Conservation (phyloP, 2,329 filamentous ascomycete species). For the Sporothrix brunneoviolacea region DNA sequence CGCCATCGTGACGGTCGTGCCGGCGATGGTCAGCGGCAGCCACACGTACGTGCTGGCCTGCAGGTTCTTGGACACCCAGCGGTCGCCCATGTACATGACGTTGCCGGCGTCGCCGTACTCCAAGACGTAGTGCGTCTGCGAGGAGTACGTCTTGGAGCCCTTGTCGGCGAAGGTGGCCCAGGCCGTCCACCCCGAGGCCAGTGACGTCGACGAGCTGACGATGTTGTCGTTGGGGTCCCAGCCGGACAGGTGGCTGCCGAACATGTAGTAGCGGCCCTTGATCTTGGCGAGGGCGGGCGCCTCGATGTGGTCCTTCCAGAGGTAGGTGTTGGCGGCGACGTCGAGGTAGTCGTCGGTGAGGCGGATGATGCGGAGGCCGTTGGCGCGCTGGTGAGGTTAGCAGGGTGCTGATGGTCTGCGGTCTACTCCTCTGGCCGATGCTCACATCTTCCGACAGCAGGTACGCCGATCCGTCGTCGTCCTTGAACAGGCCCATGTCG, state of each 20-base stretch:
- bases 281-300: constrained; percentile 47
- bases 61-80: constrained; percentile 46
- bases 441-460: constrained; percentile 56
- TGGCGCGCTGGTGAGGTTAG: constrained; percentile 14
- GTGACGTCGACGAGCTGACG: constrained; percentile 38
- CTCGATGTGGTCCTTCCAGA: constrained; percentile 37
- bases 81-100: constrained; percentile 49
- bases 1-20: constrained; percentile 43
- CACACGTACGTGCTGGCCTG: constrained; percentile 54
- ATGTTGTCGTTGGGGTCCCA: constrained; percentile 47
- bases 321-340: constrained; percentile 16
- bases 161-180: constrained; percentile 43
- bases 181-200: constrained; percentile 45
- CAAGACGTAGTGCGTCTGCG: constrained; percentile 46
- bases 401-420: not conserved
- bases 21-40: constrained; percentile 52
- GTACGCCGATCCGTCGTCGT: constrained; percentile 55
- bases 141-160: constrained; percentile 40
- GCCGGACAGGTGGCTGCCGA: constrained; percentile 39
- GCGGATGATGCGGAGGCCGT: constrained; percentile 20
- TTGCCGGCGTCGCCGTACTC: constrained; percentile 19
- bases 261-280: constrained; percentile 47
- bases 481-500: constrained; percentile 55
- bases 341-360: constrained; percentile 21
- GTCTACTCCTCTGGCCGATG: not conserved